Evolutionary conservation across 345 rosid species (phyloP).

Genomic region (rapeseed (Brassica napus)): DNA sequence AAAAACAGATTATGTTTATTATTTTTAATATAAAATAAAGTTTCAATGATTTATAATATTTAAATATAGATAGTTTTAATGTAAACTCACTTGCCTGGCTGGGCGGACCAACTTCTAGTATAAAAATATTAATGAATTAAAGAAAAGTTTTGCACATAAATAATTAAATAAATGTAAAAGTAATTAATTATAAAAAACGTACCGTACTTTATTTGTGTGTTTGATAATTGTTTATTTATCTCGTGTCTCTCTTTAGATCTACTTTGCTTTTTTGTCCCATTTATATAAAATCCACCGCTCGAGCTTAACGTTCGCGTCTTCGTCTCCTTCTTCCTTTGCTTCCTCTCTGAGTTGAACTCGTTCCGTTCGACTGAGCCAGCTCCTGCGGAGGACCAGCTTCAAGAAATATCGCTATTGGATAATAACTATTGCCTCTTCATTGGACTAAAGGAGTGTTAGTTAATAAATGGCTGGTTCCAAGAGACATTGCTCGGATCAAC

Average conservation of each 20-base stretch:
- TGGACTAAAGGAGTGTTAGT: constrained; percentile 29
- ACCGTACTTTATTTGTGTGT: constrained; percentile 17
- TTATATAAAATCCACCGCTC: constrained; percentile 41
- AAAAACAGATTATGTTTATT: too few relatives aligned
- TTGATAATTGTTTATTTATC: not conserved
- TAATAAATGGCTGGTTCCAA: constrained; percentile 38
- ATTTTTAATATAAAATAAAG: too few relatives aligned
- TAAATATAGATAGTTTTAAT: too few relatives aligned
- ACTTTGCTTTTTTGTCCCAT: constrained; percentile 36
- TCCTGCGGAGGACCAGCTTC: constrained; percentile 1
- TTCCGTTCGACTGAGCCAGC: constrained; percentile 26
- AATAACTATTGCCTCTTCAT: constrained; percentile 25
- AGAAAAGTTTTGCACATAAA: not conserved
- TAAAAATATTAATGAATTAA: not conserved
- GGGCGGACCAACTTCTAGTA: too few relatives aligned
- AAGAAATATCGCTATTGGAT: not conserved
- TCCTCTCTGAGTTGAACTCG: constrained; percentile 33
- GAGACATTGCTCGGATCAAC: constrained; percentile 37
- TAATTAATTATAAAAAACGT: constrained; percentile 12
- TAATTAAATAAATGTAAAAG: not conserved
- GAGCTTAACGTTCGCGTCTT: constrained; percentile 30
- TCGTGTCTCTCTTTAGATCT: constrained; percentile 50
- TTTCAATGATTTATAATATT: too few relatives aligned
- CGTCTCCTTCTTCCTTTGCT: constrained; percentile 18
- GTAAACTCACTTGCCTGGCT: not conserved